A percentile compares a stretch with the other conserved stretches of the same genome.
Conservation (phyloP, 1,284 basidiomycete genomes). For the Ceratorhiza oryzae-sativae region DNA sequence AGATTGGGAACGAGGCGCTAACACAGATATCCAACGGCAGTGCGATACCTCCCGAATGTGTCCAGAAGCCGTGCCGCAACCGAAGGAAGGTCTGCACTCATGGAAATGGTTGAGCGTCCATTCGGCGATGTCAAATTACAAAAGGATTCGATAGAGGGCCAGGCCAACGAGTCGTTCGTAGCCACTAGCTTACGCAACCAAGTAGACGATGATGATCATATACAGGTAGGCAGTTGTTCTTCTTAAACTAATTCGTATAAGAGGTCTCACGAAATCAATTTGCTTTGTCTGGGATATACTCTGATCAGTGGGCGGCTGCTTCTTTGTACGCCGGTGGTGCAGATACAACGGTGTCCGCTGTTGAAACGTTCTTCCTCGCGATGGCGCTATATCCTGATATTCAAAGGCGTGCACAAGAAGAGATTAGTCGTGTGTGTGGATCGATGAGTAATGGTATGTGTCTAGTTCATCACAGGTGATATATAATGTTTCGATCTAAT, state of each 20-base stretch:
- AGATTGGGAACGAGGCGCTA: not conserved
- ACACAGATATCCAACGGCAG: not conserved
- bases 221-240: slow-evolving; percentile 27
- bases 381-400: slow-evolving; percentile 52
- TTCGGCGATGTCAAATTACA: slow-evolving; percentile 28
- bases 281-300: not conserved
- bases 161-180: slow-evolving; percentile 20
- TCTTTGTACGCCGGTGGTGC: slow-evolving; percentile 40
- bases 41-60: slow-evolving; percentile 9
- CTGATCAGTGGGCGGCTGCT: slow-evolving; percentile 36
- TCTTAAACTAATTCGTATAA: too few species aligned
- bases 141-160: not conserved
- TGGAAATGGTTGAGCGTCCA: slow-evolving; percentile 38
- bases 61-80: slow-evolving; percentile 2
- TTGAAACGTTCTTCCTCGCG: slow-evolving; percentile 47
- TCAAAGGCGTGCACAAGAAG: slow-evolving; percentile 51
- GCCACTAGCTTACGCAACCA: slow-evolving; percentile 1
- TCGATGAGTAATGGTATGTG: not conserved
- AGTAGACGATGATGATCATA: slow-evolving; percentile 33
- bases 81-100: slow-evolving; percentile 17
- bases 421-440: slow-evolving; percentile 50
- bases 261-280: not conserved
- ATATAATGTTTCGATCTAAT: not conserved
- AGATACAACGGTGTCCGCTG: slow-evolving; percentile 44
- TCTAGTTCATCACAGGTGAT: not conserved